Percentiles rank a stretch among this genome's conserved stretches.
Evolutionary conservation across 495 filamentous ascomycete genomes (phyloP).

Genomic region (Aspergillus incahuasiensis): DNA sequence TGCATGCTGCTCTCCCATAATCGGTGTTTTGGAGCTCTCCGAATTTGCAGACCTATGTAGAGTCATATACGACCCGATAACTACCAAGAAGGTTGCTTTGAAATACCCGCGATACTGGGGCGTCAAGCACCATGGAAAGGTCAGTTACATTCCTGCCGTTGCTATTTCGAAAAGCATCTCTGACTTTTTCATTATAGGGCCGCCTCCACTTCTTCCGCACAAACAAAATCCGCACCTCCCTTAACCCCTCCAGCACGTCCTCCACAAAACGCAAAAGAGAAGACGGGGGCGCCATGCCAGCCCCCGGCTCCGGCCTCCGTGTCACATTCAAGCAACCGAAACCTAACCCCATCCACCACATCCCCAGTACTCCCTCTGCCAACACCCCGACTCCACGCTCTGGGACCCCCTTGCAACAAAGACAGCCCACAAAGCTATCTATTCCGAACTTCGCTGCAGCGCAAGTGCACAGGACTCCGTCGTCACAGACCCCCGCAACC

Average conservation of each 20-base stretch:
- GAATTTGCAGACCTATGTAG: conserved; percentile 72
- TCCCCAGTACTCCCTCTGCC: conserved; percentile 15
- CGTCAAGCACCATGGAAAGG: conserved; percentile 58
- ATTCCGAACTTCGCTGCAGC: conserved; percentile 32
- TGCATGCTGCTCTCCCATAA: conserved; percentile 63
- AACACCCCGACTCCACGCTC: conserved; percentile 4
- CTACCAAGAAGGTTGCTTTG: conserved; percentile 57
- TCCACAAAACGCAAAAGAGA: conserved; percentile 42
- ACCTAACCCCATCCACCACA: conserved; percentile 16
- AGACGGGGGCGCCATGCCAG: conserved; percentile 30
- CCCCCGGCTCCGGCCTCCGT: conserved; percentile 36
- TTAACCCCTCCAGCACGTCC: conserved; percentile 19
- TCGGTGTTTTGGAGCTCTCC: conserved; percentile 67
- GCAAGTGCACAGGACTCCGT: conserved; percentile 7
- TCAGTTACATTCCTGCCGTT: conserved; percentile 8
- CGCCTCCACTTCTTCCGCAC: conserved; percentile 39
- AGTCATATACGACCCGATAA: conserved; percentile 64
- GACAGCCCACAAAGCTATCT: conserved; percentile 30
- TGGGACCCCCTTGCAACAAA: conserved; percentile 3
- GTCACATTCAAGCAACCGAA: conserved; percentile 47
- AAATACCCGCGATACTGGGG: conserved; percentile 69
- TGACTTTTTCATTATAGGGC: conserved; percentile 18
- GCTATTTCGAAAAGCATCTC: background rate
- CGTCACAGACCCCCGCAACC: conserved; percentile 28
- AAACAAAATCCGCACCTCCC: conserved; percentile 26